phyloP scores from a whole-genome alignment of 805 yeast species.

The Starmera pachycereana region DNA sequence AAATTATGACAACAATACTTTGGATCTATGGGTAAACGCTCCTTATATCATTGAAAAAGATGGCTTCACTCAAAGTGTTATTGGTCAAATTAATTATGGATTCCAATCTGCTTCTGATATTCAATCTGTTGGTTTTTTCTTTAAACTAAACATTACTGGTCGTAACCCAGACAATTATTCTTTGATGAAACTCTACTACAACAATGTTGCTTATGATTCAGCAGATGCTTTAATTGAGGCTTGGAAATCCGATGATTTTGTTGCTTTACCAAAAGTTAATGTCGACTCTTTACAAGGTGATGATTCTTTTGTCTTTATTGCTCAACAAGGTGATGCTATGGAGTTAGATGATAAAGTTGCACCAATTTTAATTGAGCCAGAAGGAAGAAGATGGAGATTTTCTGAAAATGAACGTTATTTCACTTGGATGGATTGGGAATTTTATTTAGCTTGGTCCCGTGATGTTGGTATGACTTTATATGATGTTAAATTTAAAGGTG shows the following conservation, averaged over 20 bases:
- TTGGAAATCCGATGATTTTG: conserved; percentile 11
- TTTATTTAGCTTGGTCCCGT: conserved; percentile 17
- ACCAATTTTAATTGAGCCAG: conserved; percentile 16
- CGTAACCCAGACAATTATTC: no score
- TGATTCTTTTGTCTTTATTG: conserved; percentile 5
- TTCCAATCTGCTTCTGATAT: conserved; percentile 15
- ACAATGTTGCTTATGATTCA: no score
- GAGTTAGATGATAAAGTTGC: conserved; percentile 16
- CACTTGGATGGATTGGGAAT: conserved; percentile 22
- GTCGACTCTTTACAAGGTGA: no score
- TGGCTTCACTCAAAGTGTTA: background rate
- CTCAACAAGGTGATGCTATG: conserved; percentile 3
- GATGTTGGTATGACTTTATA: conserved; percentile 17
- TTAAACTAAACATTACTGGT: no score
- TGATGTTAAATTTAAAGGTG: conserved; percentile 20
- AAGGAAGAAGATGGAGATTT: conserved; percentile 20
- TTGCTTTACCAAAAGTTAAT: conserved; percentile 13
- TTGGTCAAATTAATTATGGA: no score
- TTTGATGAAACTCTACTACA: no score
- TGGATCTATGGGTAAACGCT: background rate
- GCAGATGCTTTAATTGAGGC: no score
- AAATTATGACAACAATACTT: background rate
- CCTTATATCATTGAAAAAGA: background rate
- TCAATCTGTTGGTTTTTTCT: conserved; percentile 14
- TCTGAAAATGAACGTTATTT: conserved; percentile 18